Evolutionary conservation across 257 asterid genomes (phyloP).

Genomic region (Phtheirospermum japonicum): DNA sequence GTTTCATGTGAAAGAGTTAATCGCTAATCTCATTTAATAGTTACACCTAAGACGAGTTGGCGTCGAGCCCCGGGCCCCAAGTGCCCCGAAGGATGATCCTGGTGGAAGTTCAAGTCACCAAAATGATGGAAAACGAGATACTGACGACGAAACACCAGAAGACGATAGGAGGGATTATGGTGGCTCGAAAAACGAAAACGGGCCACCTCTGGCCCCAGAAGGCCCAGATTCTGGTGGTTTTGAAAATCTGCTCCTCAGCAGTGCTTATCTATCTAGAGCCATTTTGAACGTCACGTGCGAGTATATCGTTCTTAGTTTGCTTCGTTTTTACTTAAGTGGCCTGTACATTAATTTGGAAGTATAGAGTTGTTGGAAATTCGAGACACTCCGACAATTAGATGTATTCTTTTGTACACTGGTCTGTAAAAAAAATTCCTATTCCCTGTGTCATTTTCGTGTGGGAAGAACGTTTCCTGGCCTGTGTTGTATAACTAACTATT

Average conservation of each 20-base stretch:
- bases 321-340: slow-evolving; percentile 26
- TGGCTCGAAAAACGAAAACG: slow-evolving; percentile 32
- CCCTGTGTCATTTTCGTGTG: slow-evolving; percentile 14
- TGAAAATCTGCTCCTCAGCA: slow-evolving; percentile 39
- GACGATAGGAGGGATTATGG: slow-evolving; percentile 38
- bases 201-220: slow-evolving; percentile 53
- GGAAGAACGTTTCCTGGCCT: not conserved
- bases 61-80: slow-evolving; percentile 63
- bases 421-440: slow-evolving; percentile 24
- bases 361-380: slow-evolving; percentile 29
- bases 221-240: slow-evolving; percentile 43
- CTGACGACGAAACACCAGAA: slow-evolving; percentile 39
- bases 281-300: slow-evolving; percentile 23
- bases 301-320: slow-evolving; percentile 27
- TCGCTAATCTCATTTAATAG: slow-evolving; percentile 39
- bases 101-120: slow-evolving; percentile 72
- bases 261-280: slow-evolving; percentile 28
- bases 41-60: slow-evolving; percentile 87
- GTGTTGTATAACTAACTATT: slow-evolving; percentile 24
- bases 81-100: slow-evolving; percentile 44
- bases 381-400: slow-evolving; percentile 21
- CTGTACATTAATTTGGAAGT: slow-evolving; percentile 42
- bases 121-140: slow-evolving; percentile 37
- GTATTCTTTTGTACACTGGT: slow-evolving; percentile 45
- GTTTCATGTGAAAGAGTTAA: not conserved